These are phyloP conservation scores for Fusarium piperis DNA, from an alignment of 2,329 filamentous ascomycete species.

Conservation along the genomic window DNA sequence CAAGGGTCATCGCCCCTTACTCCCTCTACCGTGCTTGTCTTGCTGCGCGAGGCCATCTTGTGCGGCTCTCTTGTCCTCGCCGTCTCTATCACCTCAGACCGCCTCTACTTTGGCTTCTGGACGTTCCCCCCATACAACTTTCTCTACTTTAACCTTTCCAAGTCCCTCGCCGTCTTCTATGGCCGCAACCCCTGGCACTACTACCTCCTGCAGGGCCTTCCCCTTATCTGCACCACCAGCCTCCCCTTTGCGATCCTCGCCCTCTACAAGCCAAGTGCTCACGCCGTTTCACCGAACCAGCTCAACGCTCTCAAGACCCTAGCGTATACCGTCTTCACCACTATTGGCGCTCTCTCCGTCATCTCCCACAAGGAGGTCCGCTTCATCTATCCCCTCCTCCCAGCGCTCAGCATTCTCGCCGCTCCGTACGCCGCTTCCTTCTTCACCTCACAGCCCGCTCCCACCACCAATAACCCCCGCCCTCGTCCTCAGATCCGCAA, in stretches of 20 bases:
- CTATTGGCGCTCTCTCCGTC: conserved; percentile 72
- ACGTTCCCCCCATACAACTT: conserved; percentile 89
- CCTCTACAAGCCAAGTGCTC: conserved; percentile 60
- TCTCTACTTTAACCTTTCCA: conserved; percentile 88
- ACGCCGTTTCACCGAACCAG: conserved; percentile 46
- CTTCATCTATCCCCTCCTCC: conserved; percentile 93
- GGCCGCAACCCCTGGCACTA: conserved; percentile 92
- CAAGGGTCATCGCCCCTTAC: conserved; percentile 53
- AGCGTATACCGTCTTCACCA: conserved; percentile 66
- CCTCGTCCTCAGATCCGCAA: conserved; percentile 55
- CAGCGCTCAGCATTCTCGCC: conserved; percentile 83
- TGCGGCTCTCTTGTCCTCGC: conserved; percentile 71
- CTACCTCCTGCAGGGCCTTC: conserved; percentile 89
- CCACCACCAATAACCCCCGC: conserved; percentile 42
- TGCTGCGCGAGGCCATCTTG: conserved; percentile 71
- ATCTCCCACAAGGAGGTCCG: conserved; percentile 97
- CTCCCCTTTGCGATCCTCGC: conserved; percentile 79
- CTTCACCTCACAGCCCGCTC: conserved; percentile 59
- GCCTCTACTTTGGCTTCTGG: conserved; percentile 84
- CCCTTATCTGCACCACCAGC: conserved; percentile 84
- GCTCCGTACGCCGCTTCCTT: conserved; percentile 73
- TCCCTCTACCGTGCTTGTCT: conserved; percentile 55
- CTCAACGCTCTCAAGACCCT: conserved; percentile 55
- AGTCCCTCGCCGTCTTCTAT: conserved; percentile 91
- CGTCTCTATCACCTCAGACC: conserved; percentile 75